phyloP scores from a whole-genome alignment of 352 stramenopile genomes.

The Globisporangium paddicum region DNA sequence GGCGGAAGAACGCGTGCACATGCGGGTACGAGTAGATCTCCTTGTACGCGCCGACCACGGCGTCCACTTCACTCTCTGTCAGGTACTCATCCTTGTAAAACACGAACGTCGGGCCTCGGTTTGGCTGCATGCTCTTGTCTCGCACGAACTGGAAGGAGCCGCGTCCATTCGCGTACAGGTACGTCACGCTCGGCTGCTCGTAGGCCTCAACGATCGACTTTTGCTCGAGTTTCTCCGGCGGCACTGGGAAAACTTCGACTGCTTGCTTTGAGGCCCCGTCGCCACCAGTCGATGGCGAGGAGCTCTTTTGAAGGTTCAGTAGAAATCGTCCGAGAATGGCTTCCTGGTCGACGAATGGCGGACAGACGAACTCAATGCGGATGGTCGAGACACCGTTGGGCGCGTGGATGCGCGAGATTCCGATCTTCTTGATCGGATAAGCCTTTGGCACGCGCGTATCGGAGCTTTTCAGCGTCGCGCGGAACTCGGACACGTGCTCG shows the following conservation, averaged over 20 bases:
- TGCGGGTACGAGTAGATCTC: conserved; percentile 79
- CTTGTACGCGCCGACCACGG: conserved; percentile 81
- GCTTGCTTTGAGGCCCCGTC: conserved; percentile 17
- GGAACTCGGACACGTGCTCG: conserved; percentile 74
- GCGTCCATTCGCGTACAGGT: conserved; percentile 66
- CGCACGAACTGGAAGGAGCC: conserved; percentile 82
- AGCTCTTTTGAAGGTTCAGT: conserved; percentile 38
- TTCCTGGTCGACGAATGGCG: conserved; percentile 70
- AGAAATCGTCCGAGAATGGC: conserved; percentile 70
- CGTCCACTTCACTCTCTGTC: conserved; percentile 60
- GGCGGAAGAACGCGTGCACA: conserved; percentile 66
- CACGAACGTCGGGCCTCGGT: conserved; percentile 52
- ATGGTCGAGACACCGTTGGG: conserved; percentile 83
- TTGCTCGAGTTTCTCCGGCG: conserved; percentile 24
- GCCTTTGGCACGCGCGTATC: conserved; percentile 70
- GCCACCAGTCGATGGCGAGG: background rate
- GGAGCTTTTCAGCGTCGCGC: conserved; percentile 60
- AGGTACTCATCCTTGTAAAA: conserved; percentile 87
- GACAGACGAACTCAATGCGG: conserved; percentile 78
- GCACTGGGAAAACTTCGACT: conserved; percentile 60
- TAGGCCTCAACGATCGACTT: conserved; percentile 63
- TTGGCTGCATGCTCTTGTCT: conserved; percentile 33
- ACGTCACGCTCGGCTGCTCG: conserved; percentile 65
- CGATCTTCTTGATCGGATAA: conserved; percentile 81
- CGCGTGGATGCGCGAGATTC: conserved; percentile 69